Percentiles rank a stretch among this genome's conserved stretches.
Evolutionary conservation across 257 asterid species (phyloP).

Genomic region (Solanum chmielewskii): DNA sequence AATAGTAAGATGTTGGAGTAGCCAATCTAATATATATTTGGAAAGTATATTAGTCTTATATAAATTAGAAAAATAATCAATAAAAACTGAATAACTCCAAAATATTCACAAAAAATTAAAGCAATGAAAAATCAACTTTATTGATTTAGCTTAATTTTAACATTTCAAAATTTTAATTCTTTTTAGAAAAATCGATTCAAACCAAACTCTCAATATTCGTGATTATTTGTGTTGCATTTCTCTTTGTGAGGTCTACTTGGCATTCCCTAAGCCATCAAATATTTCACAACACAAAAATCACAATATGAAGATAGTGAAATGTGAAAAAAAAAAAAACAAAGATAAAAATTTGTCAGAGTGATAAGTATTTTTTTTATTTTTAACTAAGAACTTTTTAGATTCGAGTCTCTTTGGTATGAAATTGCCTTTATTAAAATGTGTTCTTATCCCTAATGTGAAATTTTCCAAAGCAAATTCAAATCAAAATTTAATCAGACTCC

Average conservation of each 20-base stretch:
- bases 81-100: no score
- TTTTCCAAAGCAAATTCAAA: rapidly evolving
- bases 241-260: neutral
- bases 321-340: neutral
- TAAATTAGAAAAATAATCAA: no score
- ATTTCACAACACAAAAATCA: neutral
- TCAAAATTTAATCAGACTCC: no score
- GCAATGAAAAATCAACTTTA: neutral
- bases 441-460: no score
- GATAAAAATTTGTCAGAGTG: rapidly evolving
- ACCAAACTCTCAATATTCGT: neutral
- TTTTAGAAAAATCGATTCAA: no score
- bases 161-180: no score
- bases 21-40: neutral
- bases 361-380: no score
- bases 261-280: neutral
- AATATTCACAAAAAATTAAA: no score
- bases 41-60: neutral
- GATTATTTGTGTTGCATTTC: neutral
- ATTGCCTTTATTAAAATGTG: no score
- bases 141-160: no score
- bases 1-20: neutral
- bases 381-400: no score
- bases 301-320: neutral
- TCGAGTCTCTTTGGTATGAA: rapidly evolving